These are phyloP conservation scores for Rhodofomes roseus DNA, from an alignment of 1,284 basidiomycete genomes.

Conservation along the genomic window DNA sequence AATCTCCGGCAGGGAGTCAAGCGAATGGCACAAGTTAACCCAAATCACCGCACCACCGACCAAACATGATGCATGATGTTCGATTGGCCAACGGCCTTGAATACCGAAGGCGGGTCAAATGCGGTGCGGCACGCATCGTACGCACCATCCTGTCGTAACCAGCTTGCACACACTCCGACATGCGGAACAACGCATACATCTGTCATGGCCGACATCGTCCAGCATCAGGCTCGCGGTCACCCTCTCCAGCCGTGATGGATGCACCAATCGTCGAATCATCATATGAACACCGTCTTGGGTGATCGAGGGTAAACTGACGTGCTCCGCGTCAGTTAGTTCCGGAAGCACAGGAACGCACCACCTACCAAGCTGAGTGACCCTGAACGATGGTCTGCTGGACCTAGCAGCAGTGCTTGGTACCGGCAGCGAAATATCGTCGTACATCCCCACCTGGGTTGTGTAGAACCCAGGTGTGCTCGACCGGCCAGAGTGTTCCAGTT, in stretches of 20 bases:
- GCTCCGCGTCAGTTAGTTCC: neutral
- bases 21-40: too few relatives aligned
- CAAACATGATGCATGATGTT: too few relatives aligned
- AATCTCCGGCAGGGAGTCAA: too few relatives aligned
- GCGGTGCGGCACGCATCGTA: neutral
- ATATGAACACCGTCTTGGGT: neutral
- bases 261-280: neutral
- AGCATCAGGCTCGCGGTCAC: too few relatives aligned
- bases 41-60: too few relatives aligned
- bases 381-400: neutral
- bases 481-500: neutral
- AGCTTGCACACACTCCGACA: neutral
- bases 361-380: neutral
- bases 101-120: neutral
- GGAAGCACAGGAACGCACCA: neutral
- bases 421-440: neutral
- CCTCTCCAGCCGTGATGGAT: neutral
- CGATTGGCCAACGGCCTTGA: too few relatives aligned
- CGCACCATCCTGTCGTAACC: neutral
- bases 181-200: neutral
- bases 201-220: neutral
- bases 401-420: neutral
- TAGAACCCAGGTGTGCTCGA: neutral
- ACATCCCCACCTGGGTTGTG: neutral
- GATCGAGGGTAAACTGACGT: neutral